Base-by-base conservation (phyloP, 257 asterid genomes). In the Solanum appendiculatum region DNA sequence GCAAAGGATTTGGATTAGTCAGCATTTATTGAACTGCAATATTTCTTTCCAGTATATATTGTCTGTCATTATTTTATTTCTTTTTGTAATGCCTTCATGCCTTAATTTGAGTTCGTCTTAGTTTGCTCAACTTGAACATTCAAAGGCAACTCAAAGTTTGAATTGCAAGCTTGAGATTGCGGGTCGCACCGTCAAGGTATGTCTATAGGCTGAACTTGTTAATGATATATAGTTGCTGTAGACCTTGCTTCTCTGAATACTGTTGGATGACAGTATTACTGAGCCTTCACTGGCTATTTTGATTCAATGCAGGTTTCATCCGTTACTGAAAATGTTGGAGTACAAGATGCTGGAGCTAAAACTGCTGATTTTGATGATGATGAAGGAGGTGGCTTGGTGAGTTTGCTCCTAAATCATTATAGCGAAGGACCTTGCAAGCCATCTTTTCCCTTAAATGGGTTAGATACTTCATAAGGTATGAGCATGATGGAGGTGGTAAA, bases 1-100 rank as follows among this genome's bases (percentile, higher is more conserved):
- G 99, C 95, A 95, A 97, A 93, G 99, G 99, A 87, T 97, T 97
- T 89, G 99, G 99, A 88, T 97, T 97, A 89, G 98, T 97, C 89
- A 23, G 99, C 94, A 91, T 91, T 89, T 29, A 33, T n/a, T 40
- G 66, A 40, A 66, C 63, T 83, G 29, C 39, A n/a, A 12, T 78
- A 29, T 33, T 86, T 31, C 23, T 88, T 34, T 60, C 77, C 14
- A 7, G 58, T 74, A 14, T 44, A 63, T 10, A 7, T 39, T 58
- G 3, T 15, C 27, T 63, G 51, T 44, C 51, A 44, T 44, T 3
- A 44, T 44, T 51, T 51, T 51, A 4, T 6, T 51, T 51, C 60
- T 16, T 51, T 51, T 51, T 51, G 58, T 51, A 51, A 51, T 51
- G 5, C 68, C 42, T 89, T 31, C 83, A 23, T 63, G 78, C 81